A percentile compares a stretch with the other conserved stretches of the same genome.
Evolutionary conservation across 202 grass and related monocot genomes (phyloP).

Genomic region (Schoenoplectus triqueter): DNA sequence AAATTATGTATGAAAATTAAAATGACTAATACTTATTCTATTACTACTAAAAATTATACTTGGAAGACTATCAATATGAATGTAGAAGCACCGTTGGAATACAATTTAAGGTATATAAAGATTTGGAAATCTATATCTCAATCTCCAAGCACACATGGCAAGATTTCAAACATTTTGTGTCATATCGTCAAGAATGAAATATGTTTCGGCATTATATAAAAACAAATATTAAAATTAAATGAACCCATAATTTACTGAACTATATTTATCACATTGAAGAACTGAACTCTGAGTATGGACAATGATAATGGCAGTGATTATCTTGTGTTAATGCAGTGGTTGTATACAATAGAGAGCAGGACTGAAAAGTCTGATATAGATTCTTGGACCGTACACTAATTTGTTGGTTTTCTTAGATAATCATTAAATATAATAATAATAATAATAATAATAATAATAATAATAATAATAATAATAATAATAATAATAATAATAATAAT

Average conservation of each 20-base stretch:
- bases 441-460: too few relatives aligned
- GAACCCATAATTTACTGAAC: not conserved
- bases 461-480: not conserved
- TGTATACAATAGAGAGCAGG: not conserved
- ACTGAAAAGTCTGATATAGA: not conserved
- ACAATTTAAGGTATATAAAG: too few relatives aligned
- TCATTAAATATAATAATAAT: not conserved
- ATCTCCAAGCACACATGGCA: not conserved
- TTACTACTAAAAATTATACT: too few relatives aligned
- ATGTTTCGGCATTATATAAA: too few relatives aligned
- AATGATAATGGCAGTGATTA: not conserved
- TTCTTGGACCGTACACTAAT: constrained; percentile 15
- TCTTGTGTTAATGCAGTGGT: not conserved
- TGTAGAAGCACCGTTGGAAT: too few relatives aligned
- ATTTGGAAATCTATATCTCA: not conserved
- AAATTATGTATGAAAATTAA: too few relatives aligned
- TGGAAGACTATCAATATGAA: too few relatives aligned
- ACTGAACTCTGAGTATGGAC: not conserved
- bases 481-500: not conserved
- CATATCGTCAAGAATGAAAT: not conserved
- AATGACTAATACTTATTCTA: too few relatives aligned
- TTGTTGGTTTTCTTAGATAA: not conserved
- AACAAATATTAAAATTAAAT: not conserved
- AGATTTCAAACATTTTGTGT: not conserved
- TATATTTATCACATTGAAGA: not conserved